These are phyloP conservation scores for Acanthamoeba rhysodes DNA, from an alignment of 208 protist species.

Conservation along the genomic window DNA sequence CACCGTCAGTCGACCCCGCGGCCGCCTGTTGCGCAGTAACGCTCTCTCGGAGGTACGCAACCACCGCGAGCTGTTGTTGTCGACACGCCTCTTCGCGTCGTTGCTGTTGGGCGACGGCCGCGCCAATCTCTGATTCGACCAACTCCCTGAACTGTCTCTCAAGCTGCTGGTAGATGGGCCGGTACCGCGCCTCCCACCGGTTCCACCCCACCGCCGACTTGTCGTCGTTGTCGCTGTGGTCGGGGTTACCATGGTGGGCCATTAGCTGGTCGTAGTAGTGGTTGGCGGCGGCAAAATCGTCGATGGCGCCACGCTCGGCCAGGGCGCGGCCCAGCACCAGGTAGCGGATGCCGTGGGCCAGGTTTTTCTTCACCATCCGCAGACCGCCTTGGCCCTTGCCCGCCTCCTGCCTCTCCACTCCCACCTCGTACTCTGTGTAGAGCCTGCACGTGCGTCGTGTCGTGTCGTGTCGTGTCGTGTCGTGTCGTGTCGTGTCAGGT, in stretches of 20 bases:
- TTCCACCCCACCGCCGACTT: neutral
- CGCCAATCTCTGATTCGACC: too few species aligned
- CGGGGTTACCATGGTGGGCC: neutral
- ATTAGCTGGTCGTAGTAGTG: neutral
- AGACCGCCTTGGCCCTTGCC: neutral
- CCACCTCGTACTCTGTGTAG: neutral
- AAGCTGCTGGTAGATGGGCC: neutral
- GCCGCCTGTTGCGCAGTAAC: neutral
- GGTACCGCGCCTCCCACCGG: neutral
- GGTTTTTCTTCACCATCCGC: neutral
- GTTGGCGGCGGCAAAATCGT: neutral
- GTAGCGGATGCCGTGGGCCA: conserved; percentile 3
- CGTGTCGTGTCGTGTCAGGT: too few species aligned
- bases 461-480: too few species aligned
- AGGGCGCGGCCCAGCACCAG: neutral
- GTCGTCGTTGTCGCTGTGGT: neutral
- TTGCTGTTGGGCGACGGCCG: neutral
- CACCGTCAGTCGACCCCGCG: neutral
- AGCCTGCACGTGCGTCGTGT: neutral
- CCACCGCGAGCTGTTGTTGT: neutral
- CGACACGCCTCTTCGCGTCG: neutral
- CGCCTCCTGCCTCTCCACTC: neutral
- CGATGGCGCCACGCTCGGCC: neutral
- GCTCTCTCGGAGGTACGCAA: neutral
- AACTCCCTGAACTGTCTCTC: neutral